Conservation (phyloP, 768 basidiomycete genomes). For the Panaeolus papilionaceus region DNA sequence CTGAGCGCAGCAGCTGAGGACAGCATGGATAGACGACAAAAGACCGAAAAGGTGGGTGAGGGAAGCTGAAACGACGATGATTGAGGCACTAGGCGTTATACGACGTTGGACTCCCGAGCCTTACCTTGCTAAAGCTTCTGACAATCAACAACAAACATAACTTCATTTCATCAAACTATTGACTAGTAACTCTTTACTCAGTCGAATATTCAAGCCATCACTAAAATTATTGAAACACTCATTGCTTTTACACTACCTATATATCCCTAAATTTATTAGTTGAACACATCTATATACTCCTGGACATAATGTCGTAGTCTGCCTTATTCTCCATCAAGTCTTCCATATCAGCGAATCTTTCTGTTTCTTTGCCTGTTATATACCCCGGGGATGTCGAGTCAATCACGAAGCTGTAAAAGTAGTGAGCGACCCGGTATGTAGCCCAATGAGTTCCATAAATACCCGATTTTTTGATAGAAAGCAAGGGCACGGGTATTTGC, state of each 20-base stretch:
- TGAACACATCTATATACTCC: conserved; percentile 23
- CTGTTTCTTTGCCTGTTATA: conserved; percentile 35
- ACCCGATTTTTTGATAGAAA: conserved; percentile 68
- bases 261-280: neutral
- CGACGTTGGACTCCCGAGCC: conserved; percentile 18
- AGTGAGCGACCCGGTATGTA: conserved; percentile 3
- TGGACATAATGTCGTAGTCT: conserved; percentile 56
- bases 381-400: conserved; percentile 61
- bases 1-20: conserved; percentile 51
- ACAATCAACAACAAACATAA: conserved; percentile 26
- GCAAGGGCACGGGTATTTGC: conserved; percentile 33
- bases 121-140: conserved; percentile 21
- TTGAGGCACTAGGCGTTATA: conserved; percentile 15
- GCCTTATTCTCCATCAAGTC: conserved; percentile 24
- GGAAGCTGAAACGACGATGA: conserved; percentile 12
- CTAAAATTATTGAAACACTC: no score
- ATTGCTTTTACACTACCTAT: no score
- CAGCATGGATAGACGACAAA: conserved; percentile 44
- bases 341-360: conserved; percentile 18
- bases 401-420: conserved; percentile 50
- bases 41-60: neutral
- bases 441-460: conserved; percentile 21
- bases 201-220: no score
- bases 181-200: no score
- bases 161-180: neutral